These are phyloP conservation scores for Cladosporium sp. DNA, from an alignment of 2,329 filamentous ascomycete species.

Conservation along the genomic window DNA sequence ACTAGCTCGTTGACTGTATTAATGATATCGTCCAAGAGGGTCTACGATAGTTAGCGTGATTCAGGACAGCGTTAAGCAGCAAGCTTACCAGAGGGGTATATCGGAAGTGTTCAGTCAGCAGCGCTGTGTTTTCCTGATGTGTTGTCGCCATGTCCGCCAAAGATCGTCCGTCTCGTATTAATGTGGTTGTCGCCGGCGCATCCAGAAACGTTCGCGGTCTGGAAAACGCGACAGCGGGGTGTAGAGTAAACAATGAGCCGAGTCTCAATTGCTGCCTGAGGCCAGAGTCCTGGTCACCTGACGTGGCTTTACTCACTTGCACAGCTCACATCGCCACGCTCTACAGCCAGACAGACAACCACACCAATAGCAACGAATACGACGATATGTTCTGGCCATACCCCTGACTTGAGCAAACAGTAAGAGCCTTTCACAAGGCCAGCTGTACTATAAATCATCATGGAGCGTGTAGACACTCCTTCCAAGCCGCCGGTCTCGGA, in stretches of 20 bases:
- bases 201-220: not conserved
- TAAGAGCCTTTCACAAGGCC: slow-evolving; percentile 6
- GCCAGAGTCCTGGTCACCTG: too few species aligned
- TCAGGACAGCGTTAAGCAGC: slow-evolving; percentile 3
- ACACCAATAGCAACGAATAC: not conserved
- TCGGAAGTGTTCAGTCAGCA: slow-evolving; percentile 92
- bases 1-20: slow-evolving; percentile 93
- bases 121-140: slow-evolving; percentile 48
- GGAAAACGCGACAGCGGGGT: slow-evolving; percentile 1
- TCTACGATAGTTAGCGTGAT: slow-evolving; percentile 46
- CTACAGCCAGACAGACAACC: not conserved
- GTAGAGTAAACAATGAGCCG: slow-evolving; percentile 1
- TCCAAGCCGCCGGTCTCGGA: not conserved
- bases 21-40: slow-evolving; percentile 95
- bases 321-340: not conserved
- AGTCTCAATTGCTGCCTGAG: too few species aligned
- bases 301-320: too few species aligned
- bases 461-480: slow-evolving; percentile 8
- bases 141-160: slow-evolving; percentile 36
- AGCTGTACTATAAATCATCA: slow-evolving; percentile 12
- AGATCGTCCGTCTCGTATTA: not conserved
- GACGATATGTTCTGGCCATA: slow-evolving; percentile 47
- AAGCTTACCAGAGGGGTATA: slow-evolving; percentile 80
- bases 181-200: slow-evolving; percentile 10
- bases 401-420: slow-evolving; percentile 33